Evolutionary conservation across 2,329 filamentous ascomycete genomes (phyloP), one percentile per base, ranked within the genome.

Genomic region (Botrytis pseudocinerea): DNA sequence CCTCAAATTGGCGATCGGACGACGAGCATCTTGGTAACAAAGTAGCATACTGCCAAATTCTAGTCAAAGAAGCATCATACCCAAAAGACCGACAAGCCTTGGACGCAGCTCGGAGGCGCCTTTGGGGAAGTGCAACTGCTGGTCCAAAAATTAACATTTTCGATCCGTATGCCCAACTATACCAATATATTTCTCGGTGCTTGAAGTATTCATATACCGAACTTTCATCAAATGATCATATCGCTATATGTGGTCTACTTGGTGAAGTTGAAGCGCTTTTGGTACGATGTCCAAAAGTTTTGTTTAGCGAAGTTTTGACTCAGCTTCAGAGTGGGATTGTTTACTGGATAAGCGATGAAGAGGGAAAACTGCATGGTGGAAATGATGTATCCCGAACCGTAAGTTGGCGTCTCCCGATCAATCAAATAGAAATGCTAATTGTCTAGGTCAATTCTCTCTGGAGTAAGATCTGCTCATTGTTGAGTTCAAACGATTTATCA

Each of bases 81-180:
- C 90, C 90, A 10, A 85, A 86, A 18, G 90, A 90, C 76, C 85
- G 85, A 10, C 87, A 90, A 75, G 87, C 89, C 18, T 83, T 94
- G 7, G 92, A 94, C 73, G 86, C 88, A 70, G 90, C 89, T 70
- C 85, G 88, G 68, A 87, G 88, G 68, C 86, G 86, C n/a, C 83
- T 95, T 0, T 94, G 91, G 91, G 89, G 89, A 5, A 87, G 86
- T 1, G 79, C 82, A 0, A 81, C 81, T 51, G 81, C 82, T 0
- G 83, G 83, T 1, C 78, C 82, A 4, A 83, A 84, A 70, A 81
- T 82, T 1, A 76, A 83, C 57, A 73, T 78, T 83, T 87, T 85
- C 74, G 88, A 94, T 77, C 89, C 91, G 0, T 93, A 91, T 76
- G 87, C 90, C 70, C 84, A 88, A 70, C 82, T 97, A 0, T 92